A percentile compares a stretch with the other conserved stretches of the same genome.
phyloP scores from a whole-genome alignment of 768 basidiomycete species.

The Boletus vermiculosoides region DNA sequence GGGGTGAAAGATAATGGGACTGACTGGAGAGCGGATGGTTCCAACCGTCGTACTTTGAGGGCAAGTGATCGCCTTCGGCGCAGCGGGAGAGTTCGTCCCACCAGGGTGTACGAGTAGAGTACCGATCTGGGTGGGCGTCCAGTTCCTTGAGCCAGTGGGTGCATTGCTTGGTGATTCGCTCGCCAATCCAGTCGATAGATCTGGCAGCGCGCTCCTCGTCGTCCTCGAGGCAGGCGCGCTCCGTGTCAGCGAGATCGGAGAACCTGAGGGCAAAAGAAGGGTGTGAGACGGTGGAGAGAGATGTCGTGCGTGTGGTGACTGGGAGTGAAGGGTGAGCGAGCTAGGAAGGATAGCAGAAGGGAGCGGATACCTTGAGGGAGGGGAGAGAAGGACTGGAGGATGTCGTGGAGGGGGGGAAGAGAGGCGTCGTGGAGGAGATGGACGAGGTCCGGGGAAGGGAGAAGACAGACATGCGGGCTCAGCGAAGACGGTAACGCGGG shows the following conservation, averaged over 20 bases:
- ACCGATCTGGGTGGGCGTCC: conserved; percentile 44
- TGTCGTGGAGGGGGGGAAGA: conserved; percentile 66
- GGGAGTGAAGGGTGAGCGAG: conserved; percentile 9
- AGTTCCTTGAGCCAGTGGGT: conserved; percentile 71
- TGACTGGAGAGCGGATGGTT: conserved; percentile 81
- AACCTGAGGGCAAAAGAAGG: conserved; percentile 73
- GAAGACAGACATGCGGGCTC: conserved; percentile 77
- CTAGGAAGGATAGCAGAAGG: neutral
- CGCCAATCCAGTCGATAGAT: conserved; percentile 84
- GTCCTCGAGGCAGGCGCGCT: conserved; percentile 72
- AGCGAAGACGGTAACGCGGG: conserved; percentile 66
- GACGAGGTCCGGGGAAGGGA: conserved; percentile 68
- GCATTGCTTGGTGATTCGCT: conserved; percentile 62
- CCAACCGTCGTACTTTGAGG: conserved; percentile 74
- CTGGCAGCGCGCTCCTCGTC: conserved; percentile 77
- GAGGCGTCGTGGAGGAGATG: conserved; percentile 56
- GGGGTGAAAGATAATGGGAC: conserved; percentile 30
- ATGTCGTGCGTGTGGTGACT: conserved; percentile 81
- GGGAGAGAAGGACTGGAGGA: conserved; percentile 84
- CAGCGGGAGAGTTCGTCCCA: conserved; percentile 84
- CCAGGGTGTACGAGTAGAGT: conserved; percentile 64
- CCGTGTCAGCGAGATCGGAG: conserved; percentile 71
- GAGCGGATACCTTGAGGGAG: conserved; percentile 63
- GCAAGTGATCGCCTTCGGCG: conserved; percentile 72
- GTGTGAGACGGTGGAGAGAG: conserved; percentile 69